Evolutionary conservation across 176 grass and related monocot species (phyloP), one percentile per base, ranked within the genome.

Genomic region (Oropetium thomaeum): DNA sequence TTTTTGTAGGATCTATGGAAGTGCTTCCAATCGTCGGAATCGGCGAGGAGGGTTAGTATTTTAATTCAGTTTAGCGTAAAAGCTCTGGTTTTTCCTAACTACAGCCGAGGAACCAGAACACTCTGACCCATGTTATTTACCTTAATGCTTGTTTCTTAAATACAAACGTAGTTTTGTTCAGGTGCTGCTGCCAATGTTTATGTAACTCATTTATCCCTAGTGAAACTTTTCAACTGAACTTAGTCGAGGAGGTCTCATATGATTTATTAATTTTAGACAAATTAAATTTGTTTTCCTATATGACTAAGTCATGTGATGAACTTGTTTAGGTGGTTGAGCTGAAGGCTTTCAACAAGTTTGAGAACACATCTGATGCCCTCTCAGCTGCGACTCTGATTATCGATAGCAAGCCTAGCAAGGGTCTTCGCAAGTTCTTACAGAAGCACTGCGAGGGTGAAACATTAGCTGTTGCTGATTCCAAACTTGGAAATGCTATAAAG

Each of bases 281-380:
- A 26, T 52, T 12, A 44, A 23, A 9, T 10, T 27, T 27, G 53
- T 54, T 23, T 54, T 23, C 8, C 52, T 57, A 27, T 25, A 27
- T 57, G 3, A 57, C 53, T 57, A 44, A 44, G 42, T 57, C 10
- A 57, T 12, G 53, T 27, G 9, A 52, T 52, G 49, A 52, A 52
- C 8, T 52, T 52, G 6, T 37, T 82, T 58, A 99, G 96, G 92
- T 99, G 40, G 96, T 99, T 31, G 89, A 99, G 79, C 82, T 99
- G 26, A 86, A 99, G 90, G 89, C 92, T 73, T 99, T 99, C 64
- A 92, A 69, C 76, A 99, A 99, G 76, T 99, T 99, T 41, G 89
- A 99, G 83, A 99, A 96, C 41, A 96, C 92, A 5, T 92, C 92
- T 4, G 96, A 99, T 42, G 92, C 96, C 66, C 83, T 99, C 64